Percentiles rank a stretch among this genome's conserved stretches.
Conservation (phyloP, 163 green algal species). For the Coccomyxa subellipsoidea region DNA sequence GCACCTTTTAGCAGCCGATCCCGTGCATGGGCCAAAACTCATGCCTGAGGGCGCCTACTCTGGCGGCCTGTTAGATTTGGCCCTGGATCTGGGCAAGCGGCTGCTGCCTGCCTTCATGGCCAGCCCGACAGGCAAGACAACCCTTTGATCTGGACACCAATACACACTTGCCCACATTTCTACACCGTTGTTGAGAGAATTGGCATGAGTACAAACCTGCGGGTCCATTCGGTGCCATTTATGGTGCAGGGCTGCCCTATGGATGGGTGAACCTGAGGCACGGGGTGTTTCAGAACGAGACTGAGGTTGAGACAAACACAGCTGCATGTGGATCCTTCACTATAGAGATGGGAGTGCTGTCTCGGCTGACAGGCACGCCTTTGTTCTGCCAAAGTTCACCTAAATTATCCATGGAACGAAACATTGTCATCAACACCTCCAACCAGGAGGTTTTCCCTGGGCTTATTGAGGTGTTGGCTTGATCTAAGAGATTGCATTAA, state of each 20-base stretch:
- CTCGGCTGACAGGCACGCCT: constrained; percentile 61
- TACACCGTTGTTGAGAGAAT: not conserved
- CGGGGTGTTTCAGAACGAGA: constrained; percentile 5
- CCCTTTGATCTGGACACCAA: too few relatives aligned
- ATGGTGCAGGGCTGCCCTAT: constrained; percentile 62
- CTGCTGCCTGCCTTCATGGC: constrained; percentile 88
- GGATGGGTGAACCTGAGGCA: constrained; percentile 78
- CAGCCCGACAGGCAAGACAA: constrained; percentile 53
- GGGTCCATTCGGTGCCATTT: too few relatives aligned
- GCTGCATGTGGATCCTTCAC: constrained; percentile 56
- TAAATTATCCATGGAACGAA: too few relatives aligned
- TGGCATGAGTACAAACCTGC: not conserved
- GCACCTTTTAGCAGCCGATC: constrained; percentile 62
- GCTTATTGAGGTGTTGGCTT: not conserved
- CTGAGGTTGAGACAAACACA: constrained; percentile 21
- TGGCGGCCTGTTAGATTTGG: constrained; percentile 67
- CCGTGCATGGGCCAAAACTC: not conserved
- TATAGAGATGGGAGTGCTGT: constrained; percentile 86
- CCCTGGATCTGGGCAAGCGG: constrained; percentile 67
- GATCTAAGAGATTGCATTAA: not conserved
- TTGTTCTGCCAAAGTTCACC: not conserved
- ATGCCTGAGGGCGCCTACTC: constrained; percentile 44
- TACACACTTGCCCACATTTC: too few relatives aligned
- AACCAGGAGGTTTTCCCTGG: not conserved
- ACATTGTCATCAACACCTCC: too few relatives aligned